A percentile compares a stretch with the other conserved stretches of the same genome.
phyloP scores from a whole-genome alignment of 2,329 filamentous ascomycete species.

The Podosphaera aphanis region DNA sequence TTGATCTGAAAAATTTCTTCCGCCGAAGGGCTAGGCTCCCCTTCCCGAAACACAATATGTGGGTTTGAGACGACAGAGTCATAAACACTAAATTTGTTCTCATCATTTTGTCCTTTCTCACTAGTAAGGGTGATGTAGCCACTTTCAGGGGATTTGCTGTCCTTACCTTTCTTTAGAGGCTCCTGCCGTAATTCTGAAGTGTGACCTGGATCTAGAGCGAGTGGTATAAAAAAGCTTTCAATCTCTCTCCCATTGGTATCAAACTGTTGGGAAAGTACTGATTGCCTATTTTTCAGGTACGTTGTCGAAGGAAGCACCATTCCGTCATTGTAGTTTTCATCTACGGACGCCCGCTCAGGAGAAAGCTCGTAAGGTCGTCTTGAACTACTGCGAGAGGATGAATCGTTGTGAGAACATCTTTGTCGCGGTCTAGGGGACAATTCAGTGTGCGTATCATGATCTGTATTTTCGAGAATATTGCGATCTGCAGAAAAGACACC shows the following conservation, averaged over 20 bases:
- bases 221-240: constrained; percentile 48
- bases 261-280: constrained; percentile 34
- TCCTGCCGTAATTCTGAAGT: constrained; percentile 25
- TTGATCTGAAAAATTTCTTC: constrained; percentile 28
- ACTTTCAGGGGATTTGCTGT: constrained; percentile 17
- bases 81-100: constrained; percentile 15
- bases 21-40: constrained; percentile 40
- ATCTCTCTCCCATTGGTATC: constrained; percentile 20
- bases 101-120: constrained; percentile 18
- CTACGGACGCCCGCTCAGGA: constrained; percentile 26
- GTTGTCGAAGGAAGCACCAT: constrained; percentile 50
- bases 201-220: constrained; percentile 44
- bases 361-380: constrained; percentile 22
- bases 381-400: constrained; percentile 30
- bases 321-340: constrained; percentile 27
- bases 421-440: constrained; percentile 38
- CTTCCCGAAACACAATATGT: constrained; percentile 85
- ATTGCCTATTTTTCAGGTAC: constrained; percentile 59
- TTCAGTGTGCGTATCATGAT: constrained; percentile 46
- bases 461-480: constrained; percentile 32
- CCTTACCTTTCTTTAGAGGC: constrained; percentile 18
- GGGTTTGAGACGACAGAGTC: constrained; percentile 40
- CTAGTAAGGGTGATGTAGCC: constrained; percentile 34
- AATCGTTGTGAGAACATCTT: constrained; percentile 26
- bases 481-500: constrained; percentile 33